phyloP scores from a whole-genome alignment of 441 rosid genomes.

The Geranium incanum region DNA sequence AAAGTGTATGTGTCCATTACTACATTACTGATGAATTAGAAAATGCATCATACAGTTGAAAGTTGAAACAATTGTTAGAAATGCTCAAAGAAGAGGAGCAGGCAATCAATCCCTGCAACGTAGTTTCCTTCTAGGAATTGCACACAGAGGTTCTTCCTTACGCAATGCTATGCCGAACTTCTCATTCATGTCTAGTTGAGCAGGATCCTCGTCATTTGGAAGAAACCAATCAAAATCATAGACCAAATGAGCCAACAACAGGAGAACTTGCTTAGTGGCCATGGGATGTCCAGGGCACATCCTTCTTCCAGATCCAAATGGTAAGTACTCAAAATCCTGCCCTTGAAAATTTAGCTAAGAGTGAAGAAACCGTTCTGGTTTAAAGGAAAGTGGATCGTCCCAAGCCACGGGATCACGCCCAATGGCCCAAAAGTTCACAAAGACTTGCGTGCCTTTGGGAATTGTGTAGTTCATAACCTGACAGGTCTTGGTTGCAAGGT shows the following conservation, averaged over 20 bases:
- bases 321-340: background rate
- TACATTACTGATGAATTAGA: too few species aligned
- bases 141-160: background rate
- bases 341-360: background rate
- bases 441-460: background rate
- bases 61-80: too few species aligned
- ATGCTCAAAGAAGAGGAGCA: too few species aligned
- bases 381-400: background rate
- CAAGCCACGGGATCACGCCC: background rate
- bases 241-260: background rate
- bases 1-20: too few species aligned
- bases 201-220: background rate
- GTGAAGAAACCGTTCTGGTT: background rate
- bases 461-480: conserved; percentile 13
- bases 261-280: background rate
- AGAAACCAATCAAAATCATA: background rate
- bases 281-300: background rate
- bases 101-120: too few species aligned
- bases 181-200: background rate
- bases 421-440: background rate
- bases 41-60: too few species aligned
- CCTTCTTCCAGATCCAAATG: background rate
- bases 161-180: background rate
- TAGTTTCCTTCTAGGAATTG: background rate
- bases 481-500: background rate